These are phyloP conservation scores for Pleomassaria siparia DNA, from an alignment of 2,329 filamentous ascomycete species.

Conservation along the genomic window DNA sequence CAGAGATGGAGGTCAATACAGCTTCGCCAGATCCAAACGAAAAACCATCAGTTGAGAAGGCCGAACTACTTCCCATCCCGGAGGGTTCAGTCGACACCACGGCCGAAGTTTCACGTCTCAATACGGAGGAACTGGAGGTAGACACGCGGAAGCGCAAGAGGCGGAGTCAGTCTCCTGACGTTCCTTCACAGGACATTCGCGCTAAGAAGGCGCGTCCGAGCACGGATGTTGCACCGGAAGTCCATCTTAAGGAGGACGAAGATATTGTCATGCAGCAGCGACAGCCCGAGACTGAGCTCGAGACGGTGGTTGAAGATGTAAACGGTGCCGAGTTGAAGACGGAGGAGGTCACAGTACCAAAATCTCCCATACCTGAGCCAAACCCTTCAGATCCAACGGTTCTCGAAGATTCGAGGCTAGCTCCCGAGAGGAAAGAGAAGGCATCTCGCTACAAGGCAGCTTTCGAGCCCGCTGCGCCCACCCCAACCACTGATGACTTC, in stretches of 20 bases:
- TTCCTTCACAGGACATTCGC: conserved; percentile 37
- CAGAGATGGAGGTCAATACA: conserved; percentile 13
- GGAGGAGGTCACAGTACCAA: not conserved
- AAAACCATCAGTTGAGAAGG: conserved; percentile 34
- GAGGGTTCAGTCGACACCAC: conserved; percentile 24
- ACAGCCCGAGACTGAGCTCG: conserved; percentile 18
- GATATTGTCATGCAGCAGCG: conserved; percentile 36
- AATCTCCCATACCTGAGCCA: not conserved
- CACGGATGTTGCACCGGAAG: conserved; percentile 32
- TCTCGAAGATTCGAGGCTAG: not conserved
- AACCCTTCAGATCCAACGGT: not conserved
- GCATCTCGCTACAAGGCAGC: conserved; percentile 38
- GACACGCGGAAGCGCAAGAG: conserved; percentile 46
- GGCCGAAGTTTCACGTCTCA: conserved; percentile 35
- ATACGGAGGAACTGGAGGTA: conserved; percentile 41
- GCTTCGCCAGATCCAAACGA: conserved; percentile 27
- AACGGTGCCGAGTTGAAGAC: conserved; percentile 1
- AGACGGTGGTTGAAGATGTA: not conserved
- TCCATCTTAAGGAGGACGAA: conserved; percentile 30
- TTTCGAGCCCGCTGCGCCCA: conserved; percentile 20
- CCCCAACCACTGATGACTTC: conserved; percentile 15
- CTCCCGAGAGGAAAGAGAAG: conserved; percentile 32
- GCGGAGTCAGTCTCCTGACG: conserved; percentile 42
- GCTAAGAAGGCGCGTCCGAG: conserved; percentile 48
- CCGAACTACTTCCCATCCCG: conserved; percentile 26